These are phyloP conservation scores for Salix exigua DNA, from an alignment of 345 rosid species.

Conservation along the genomic window DNA sequence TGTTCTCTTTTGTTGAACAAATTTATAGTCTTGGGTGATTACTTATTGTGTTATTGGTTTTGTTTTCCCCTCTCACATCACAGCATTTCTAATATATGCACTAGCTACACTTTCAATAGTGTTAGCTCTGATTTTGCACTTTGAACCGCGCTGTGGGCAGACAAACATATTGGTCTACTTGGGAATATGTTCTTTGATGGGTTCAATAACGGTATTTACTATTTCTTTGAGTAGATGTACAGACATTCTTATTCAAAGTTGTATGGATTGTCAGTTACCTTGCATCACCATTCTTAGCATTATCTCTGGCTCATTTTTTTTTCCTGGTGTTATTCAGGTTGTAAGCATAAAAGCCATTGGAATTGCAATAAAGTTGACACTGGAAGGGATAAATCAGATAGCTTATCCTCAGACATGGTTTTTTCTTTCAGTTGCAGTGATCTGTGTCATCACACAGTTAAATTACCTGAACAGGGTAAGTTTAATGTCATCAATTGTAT, in stretches of 20 bases:
- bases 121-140: slow-evolving; percentile 72
- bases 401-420: slow-evolving; percentile 89
- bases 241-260: background rate
- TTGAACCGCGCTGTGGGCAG: slow-evolving; percentile 83
- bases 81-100: slow-evolving; percentile 81
- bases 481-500: background rate
- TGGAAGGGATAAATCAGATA: slow-evolving; percentile 77
- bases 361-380: slow-evolving; percentile 81
- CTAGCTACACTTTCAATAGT: slow-evolving; percentile 59
- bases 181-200: slow-evolving; percentile 87
- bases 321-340: slow-evolving; percentile 42
- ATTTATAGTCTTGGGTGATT: slow-evolving; percentile 5
- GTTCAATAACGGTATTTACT: slow-evolving; percentile 65
- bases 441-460: slow-evolving; percentile 80
- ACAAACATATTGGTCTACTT: slow-evolving; percentile 73
- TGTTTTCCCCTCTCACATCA: slow-evolving; percentile 14
- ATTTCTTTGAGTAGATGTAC: background rate
- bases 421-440: slow-evolving; percentile 72
- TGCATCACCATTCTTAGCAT: too few species aligned
- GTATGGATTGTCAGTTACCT: background rate
- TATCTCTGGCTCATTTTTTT: background rate
- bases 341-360: slow-evolving; percentile 95
- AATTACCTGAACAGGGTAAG: slow-evolving; percentile 87
- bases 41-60: slow-evolving; percentile 2
- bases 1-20: background rate